These are phyloP conservation scores for Beauveria medogensis DNA, from an alignment of 2,329 filamentous ascomycete genomes.

Conservation along the genomic window DNA sequence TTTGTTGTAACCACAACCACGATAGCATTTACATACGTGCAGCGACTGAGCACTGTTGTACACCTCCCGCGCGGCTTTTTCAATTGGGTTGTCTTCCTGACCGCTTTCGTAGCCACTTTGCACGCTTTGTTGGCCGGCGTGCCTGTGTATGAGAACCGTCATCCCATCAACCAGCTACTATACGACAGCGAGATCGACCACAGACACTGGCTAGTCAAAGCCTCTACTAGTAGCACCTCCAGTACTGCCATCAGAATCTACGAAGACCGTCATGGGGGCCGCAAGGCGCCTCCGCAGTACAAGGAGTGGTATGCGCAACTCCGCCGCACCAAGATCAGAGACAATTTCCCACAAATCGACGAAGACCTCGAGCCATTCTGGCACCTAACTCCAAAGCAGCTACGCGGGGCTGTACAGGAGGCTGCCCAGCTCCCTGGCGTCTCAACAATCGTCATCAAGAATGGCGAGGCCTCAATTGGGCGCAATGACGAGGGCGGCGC, in stretches of 20 bases:
- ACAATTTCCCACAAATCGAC: slow-evolving; percentile 75
- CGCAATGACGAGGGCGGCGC: slow-evolving; percentile 28
- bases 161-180: slow-evolving; percentile 42
- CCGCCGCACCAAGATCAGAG: slow-evolving; percentile 62
- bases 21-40: slow-evolving; percentile 34
- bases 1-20: slow-evolving; percentile 33
- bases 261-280: slow-evolving; percentile 46
- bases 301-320: slow-evolving; percentile 80
- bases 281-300: slow-evolving; percentile 71
- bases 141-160: slow-evolving; percentile 24
- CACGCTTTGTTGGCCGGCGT: slow-evolving; percentile 27
- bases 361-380: slow-evolving; percentile 70
- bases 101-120: background rate
- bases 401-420: slow-evolving; percentile 49
- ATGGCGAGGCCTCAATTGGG: slow-evolving; percentile 45
- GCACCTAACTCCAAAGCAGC: slow-evolving; percentile 58
- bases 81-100: background rate
- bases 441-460: slow-evolving; percentile 48
- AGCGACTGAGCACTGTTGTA: slow-evolving; percentile 34
- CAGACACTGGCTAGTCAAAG: slow-evolving; percentile 42
- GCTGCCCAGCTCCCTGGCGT: slow-evolving; percentile 35
- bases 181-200: slow-evolving; percentile 39
- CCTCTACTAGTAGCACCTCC: slow-evolving; percentile 38
- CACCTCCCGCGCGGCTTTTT: slow-evolving; percentile 30
- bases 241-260: slow-evolving; percentile 41